Evolutionary conservation across 208 protist species (phyloP).

Genomic region (Jaenimonas drosophilae): DNA sequence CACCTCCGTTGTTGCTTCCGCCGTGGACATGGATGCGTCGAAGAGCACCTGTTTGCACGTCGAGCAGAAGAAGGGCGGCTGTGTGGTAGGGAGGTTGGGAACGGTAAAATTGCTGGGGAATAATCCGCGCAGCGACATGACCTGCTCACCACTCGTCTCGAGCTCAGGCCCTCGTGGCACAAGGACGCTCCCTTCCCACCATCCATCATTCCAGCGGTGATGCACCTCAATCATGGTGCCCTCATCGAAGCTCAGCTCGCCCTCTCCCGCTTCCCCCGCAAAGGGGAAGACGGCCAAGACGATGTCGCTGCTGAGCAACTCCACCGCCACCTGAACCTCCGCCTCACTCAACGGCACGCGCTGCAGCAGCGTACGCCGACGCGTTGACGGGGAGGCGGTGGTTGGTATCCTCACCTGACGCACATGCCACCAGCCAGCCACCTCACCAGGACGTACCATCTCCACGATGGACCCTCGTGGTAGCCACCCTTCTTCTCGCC

Average conservation of each 20-base stretch:
- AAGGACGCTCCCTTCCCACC: constrained; percentile 72
- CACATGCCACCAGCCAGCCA: background rate
- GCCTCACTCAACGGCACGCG: background rate
- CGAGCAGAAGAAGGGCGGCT: constrained; percentile 54
- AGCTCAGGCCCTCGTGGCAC: constrained; percentile 11
- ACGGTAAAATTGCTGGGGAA: constrained; percentile 85
- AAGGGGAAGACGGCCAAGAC: constrained; percentile 50
- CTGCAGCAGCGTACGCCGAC: too few relatives aligned
- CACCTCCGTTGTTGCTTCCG: constrained; percentile 1
- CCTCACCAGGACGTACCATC: background rate
- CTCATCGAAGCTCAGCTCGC: constrained; percentile 26
- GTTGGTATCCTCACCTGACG: background rate
- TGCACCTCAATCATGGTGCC: constrained; percentile 68
- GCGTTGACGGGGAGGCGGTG: too few relatives aligned
- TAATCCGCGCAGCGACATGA: constrained; percentile 42
- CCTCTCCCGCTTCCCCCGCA: constrained; percentile 14
- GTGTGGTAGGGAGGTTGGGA: constrained; percentile 44
- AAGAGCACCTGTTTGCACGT: constrained; percentile 24
- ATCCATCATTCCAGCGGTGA: constrained; percentile 81
- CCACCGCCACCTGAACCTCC: background rate
- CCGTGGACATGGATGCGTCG: constrained; percentile 7
- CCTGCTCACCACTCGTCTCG: too few relatives aligned
- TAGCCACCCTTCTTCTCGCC: background rate
- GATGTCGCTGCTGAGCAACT: constrained; percentile 52
- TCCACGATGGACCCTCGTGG: background rate